Evolutionary conservation across 306 rosid genomes (phyloP).

Genomic region (Neltuma alba): DNA sequence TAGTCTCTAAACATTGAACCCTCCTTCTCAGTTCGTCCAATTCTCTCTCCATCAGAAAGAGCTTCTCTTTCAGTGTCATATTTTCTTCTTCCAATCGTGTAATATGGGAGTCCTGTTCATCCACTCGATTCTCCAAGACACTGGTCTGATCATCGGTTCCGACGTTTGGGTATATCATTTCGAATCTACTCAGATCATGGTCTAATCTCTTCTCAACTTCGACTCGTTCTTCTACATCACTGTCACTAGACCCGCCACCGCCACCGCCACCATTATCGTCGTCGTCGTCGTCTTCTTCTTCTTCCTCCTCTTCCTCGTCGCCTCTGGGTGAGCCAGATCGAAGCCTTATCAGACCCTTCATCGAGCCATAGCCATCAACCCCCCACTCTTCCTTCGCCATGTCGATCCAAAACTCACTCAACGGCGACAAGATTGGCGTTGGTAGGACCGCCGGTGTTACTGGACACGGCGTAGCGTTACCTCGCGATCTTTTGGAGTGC

Average conservation of each 20-base stretch:
- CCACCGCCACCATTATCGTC: constrained; percentile 41
- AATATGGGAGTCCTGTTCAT: constrained; percentile 72
- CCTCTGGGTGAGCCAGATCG: constrained; percentile 51
- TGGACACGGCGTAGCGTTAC: constrained; percentile 66
- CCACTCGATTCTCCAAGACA: constrained; percentile 69
- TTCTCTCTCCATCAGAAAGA: constrained; percentile 70
- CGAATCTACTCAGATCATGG: constrained; percentile 76
- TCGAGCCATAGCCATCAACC: constrained; percentile 79
- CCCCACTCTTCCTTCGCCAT: constrained; percentile 88
- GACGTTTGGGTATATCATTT: constrained; percentile 66
- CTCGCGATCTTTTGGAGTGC: constrained; percentile 60
- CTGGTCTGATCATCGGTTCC: constrained; percentile 54
- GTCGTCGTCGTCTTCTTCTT: constrained; percentile 13
- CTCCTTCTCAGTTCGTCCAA: constrained; percentile 64
- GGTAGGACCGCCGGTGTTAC: constrained; percentile 71
- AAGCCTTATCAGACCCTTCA: constrained; percentile 82
- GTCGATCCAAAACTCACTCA: constrained; percentile 63
- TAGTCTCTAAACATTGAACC: constrained; percentile 54
- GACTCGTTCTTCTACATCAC: constrained; percentile 64
- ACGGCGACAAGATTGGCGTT: constrained; percentile 66
- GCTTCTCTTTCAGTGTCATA: constrained; percentile 65
- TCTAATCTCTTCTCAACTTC: constrained; percentile 74
- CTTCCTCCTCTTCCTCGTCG: constrained; percentile 34
- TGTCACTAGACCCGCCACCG: constrained; percentile 58
- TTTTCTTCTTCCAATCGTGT: constrained; percentile 75